Evolutionary conservation across 257 asterid species (phyloP), one percentile per base, ranked within the genome.

Genomic region (Phtheirospermum japonicum): DNA sequence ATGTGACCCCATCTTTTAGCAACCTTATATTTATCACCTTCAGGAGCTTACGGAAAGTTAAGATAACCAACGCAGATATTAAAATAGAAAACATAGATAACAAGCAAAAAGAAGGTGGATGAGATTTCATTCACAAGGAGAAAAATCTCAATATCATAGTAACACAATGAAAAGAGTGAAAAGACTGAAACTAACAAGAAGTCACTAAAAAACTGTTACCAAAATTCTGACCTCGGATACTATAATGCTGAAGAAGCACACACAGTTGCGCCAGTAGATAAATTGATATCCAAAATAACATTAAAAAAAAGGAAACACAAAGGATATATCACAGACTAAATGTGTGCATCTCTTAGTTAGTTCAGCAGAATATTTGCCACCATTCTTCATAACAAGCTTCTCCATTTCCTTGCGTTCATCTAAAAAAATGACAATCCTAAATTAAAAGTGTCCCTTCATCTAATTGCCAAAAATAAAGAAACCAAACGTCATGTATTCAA

Each of bases 301-400:
- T 23, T 23, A 23, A 1, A 23, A 23, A 1, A 66, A 70, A 46
- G 63, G 31, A 59, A 63, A 23, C 20, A 31, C 13, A 61, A 36
- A 91, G 97, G 97, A 93, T 93, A 93, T 93, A 76, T 82, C 83
- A 69, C 94, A 89, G 52, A 93, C 66, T 64, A 93, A 76, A 83
- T 93, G 99, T 70, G 99, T 79, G 95, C 97, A 93, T 69, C 73
- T 83, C 79, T 69, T 93, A 68, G 88, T 85, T 73, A 93, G 83
- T 64, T 89, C 90, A 71, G 91, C 91, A 59, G 97, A 82, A 80
- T 93, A 93, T 78, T 77, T 83, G 73, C 99, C 99, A 53, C 94
- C 95, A 80, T 87, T 87, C 74, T 93, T 85, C 61, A 65, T 40
- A 58, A 80, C 72, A 72, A 83, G 85, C 77, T 80, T 85, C 85